Base-by-base conservation (phyloP, 164 flowering plant species). In the Warburgia ugandensis region DNA sequence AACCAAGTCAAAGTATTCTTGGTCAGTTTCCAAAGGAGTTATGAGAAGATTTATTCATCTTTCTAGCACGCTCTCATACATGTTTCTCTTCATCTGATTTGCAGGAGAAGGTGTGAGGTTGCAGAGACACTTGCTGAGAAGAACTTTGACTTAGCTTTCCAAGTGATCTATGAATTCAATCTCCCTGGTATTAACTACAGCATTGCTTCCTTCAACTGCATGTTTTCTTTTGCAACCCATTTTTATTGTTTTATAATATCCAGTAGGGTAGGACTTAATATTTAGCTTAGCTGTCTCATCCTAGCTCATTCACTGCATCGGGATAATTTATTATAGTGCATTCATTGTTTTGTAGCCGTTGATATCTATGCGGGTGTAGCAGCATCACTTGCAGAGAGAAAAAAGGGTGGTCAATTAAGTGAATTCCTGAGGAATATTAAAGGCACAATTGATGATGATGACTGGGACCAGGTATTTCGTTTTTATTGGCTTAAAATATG, bases 401-500 rank as follows among this genome's bases (percentile, higher is more conserved):
- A 92, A 67, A 86, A 66, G 60, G 99, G 97, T 32, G 72, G 94
- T 33, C 97, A 86, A 45, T 68, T 92, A 56, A 86, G 94, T 19
- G 99, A 92, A 54, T 82, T 88, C 69, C 74, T 92, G 45, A 79
- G 77, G 71, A 88, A 89, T 70, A 86, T 92, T 36, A 88, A 80
- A 72, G 94, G 97, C 49, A 86, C 89, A 10, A 82, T 92, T 48
- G 84, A 84, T 29, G 94, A 86, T 61, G 95, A 77, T 37, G 99
- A 92, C 50, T 80, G 94, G 95, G 99, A 92, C 64, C 92, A 88
- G 94, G 98, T 91, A 77, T 8, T n/a, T n/a, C n/a, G n/a, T n/a
- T n/a, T n/a, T n/a, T n/a, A n/a, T n/a, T n/a, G n/a, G n/a, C n/a
- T n/a, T n/a, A n/a, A n/a, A n/a, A n/a, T n/a, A n/a, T n/a, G n/a